Percentiles rank a stretch among this genome's conserved stretches.
phyloP scores from a whole-genome alignment of 129 eudicot species.

The Ambrosia artemisiifolia region DNA sequence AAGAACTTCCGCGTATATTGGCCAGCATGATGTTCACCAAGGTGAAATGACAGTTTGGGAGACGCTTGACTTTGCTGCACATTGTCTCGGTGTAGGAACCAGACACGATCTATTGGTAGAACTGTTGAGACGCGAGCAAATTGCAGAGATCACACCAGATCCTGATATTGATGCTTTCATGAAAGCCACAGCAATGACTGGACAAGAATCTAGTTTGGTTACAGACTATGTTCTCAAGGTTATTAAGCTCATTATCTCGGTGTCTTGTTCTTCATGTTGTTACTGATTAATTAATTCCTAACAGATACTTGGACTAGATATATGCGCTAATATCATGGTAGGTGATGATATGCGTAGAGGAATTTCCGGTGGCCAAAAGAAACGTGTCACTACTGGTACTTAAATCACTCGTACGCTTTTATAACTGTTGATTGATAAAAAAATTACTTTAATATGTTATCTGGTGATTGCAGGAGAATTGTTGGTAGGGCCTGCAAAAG shows the following conservation, averaged over 20 bases:
- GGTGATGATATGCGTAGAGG: conserved; percentile 58
- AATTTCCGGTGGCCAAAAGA: conserved; percentile 81
- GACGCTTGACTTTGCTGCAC: conserved; percentile 61
- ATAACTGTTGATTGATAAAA: neutral
- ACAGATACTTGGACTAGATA: conserved; percentile 77
- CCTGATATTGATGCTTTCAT: conserved; percentile 75
- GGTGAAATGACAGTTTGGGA: conserved; percentile 81
- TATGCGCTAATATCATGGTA: conserved; percentile 50
- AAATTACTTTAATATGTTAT: neutral
- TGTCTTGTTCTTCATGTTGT: neutral
- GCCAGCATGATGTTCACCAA: conserved; percentile 76
- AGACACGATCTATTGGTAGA: conserved; percentile 59
- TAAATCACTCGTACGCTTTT: neutral
- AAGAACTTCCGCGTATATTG: conserved; percentile 66
- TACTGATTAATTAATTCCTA: neutral
- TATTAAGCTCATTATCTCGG: neutral
- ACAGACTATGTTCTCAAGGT: conserved; percentile 79
- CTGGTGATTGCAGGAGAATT: conserved; percentile 59
- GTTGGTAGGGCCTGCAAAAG: conserved; percentile 85
- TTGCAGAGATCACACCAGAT: conserved; percentile 65
- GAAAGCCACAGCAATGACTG: conserved; percentile 59
- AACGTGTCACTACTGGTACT: conserved; percentile 57
- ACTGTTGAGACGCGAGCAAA: conserved; percentile 53
- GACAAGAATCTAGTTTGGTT: conserved; percentile 63
- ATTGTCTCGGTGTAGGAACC: conserved; percentile 71